A percentile compares a stretch with the other conserved stretches of the same genome.
Evolutionary conservation across 106 monocot species (phyloP).

Genomic region (Dactylorhiza incarnata): DNA sequence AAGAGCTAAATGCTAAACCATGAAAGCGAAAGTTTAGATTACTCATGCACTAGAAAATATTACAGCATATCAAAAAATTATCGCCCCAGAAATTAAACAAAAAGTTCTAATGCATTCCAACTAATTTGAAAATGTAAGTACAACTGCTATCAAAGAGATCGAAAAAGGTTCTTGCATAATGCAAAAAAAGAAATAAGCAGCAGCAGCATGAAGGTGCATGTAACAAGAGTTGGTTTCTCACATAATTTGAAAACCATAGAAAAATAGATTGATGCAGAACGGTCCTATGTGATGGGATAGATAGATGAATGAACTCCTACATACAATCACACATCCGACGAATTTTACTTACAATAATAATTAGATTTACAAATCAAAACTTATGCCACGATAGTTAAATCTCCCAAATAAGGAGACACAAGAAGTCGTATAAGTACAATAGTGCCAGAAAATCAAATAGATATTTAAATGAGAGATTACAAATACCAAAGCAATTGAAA

Average conservation of each 20-base stretch:
- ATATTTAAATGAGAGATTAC: no score
- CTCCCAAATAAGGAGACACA: no score
- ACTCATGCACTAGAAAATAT: neutral
- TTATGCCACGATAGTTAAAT: no score
- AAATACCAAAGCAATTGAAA: no score
- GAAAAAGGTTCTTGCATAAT: neutral
- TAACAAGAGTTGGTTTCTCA: neutral
- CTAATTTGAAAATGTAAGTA: neutral
- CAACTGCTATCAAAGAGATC: neutral
- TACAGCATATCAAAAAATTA: neutral
- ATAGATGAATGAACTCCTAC: no score
- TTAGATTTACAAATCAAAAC: no score
- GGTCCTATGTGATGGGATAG: no score
- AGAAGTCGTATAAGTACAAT: no score
- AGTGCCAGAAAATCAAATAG: no score
- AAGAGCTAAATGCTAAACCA: neutral
- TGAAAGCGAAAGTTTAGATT: neutral
- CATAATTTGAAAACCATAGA: constrained; percentile 6
- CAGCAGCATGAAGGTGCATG: neutral
- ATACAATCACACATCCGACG: no score
- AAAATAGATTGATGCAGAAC: neutral
- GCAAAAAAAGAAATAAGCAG: neutral
- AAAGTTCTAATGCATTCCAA: neutral
- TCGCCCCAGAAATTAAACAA: neutral
- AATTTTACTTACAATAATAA: no score